These are phyloP conservation scores for Botrytis aclada DNA, from an alignment of 2,329 filamentous ascomycete genomes.

Conservation along the genomic window DNA sequence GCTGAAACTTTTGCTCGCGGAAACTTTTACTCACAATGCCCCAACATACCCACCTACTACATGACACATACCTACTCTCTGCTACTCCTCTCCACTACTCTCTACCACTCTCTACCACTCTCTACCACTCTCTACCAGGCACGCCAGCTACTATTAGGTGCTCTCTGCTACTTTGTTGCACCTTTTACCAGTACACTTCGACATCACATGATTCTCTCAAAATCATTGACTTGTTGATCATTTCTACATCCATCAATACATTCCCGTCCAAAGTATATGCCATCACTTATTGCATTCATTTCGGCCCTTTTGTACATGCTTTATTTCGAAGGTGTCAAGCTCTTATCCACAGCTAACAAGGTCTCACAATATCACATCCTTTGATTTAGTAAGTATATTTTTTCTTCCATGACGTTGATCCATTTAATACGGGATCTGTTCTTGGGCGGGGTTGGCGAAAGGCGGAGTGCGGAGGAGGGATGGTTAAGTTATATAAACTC, in stretches of 20 bases:
- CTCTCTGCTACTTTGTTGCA: not conserved
- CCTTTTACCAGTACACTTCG: not conserved
- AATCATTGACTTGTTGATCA: not conserved
- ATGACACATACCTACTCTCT: not conserved
- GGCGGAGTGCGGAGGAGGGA: not conserved
- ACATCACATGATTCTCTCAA: not conserved
- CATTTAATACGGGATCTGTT: not conserved
- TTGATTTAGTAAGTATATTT: not conserved
- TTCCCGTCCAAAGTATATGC: not conserved
- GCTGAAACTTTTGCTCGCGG: not conserved
- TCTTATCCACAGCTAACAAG: not conserved
- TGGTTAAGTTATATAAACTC: not conserved
- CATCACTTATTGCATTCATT: not conserved
- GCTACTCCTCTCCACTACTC: too few species aligned
- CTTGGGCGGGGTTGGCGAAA: not conserved
- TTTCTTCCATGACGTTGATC: not conserved
- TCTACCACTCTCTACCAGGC: too few species aligned
- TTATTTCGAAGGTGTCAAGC: not conserved
- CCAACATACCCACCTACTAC: not conserved
- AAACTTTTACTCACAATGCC: not conserved
- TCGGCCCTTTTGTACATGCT: not conserved
- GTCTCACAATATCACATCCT: not conserved
- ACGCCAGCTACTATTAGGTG: too few species aligned
- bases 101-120: too few species aligned
- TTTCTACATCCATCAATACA: not conserved